A percentile compares a stretch with the other conserved stretches of the same genome.
These are phyloP conservation scores for Paramyrothecium sp. DNA, from an alignment of 2,329 filamentous ascomycete species.

Conservation along the genomic window DNA sequence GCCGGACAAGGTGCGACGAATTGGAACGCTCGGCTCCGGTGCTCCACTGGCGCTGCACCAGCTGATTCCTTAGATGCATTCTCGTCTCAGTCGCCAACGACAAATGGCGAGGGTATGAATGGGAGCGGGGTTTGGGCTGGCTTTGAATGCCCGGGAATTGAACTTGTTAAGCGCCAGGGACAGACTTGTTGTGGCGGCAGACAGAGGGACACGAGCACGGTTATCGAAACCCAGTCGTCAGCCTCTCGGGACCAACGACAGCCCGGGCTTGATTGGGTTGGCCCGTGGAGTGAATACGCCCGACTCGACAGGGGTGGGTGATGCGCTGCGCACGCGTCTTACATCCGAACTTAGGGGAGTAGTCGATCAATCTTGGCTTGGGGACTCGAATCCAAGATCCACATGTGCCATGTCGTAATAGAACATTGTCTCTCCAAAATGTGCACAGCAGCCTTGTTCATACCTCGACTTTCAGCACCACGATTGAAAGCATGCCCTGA, in stretches of 20 bases:
- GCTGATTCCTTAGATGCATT: neutral
- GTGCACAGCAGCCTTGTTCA: too few species aligned
- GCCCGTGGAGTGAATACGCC: neutral
- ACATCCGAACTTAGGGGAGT: too few species aligned
- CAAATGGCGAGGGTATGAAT: too few species aligned
- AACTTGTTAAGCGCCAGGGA: neutral
- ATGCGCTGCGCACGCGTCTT: too few species aligned
- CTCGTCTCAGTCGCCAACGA: neutral
- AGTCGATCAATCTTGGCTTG: too few species aligned
- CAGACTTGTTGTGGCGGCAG: neutral
- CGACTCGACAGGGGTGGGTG: too few species aligned
- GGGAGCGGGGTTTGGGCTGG: neutral
- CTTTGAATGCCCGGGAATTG: neutral
- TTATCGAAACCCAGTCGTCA: neutral
- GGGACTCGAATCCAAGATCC: too few species aligned
- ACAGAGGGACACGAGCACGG: neutral
- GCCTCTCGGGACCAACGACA: neutral
- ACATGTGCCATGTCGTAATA: too few species aligned
- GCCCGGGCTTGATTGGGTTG: neutral
- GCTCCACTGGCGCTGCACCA: neutral
- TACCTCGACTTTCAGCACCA: too few species aligned
- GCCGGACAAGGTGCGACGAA: neutral
- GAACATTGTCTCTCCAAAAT: too few species aligned
- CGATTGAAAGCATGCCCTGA: too few species aligned
- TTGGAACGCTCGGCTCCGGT: neutral